Evolutionary conservation across 2,329 filamentous ascomycete genomes (phyloP).

Genomic region (Metarhizium album): DNA sequence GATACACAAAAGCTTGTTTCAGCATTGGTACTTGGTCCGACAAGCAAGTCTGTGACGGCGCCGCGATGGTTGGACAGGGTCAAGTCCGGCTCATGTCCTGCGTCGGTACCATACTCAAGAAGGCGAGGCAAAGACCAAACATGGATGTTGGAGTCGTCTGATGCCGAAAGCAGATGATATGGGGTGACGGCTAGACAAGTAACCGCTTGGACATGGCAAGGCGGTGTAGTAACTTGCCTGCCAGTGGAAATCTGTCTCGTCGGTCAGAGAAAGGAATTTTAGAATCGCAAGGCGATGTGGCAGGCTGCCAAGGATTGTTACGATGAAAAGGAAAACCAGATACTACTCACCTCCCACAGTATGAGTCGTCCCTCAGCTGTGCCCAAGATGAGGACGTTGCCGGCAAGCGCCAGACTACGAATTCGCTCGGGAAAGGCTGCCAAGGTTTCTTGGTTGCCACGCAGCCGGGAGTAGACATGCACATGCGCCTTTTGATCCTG

Average conservation of each 20-base stretch:
- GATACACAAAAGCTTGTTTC: slow-evolving; percentile 77
- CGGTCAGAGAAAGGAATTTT: slow-evolving; percentile 3
- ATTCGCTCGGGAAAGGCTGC: slow-evolving; percentile 84
- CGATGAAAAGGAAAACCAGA: slow-evolving; percentile 12
- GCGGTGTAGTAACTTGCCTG: slow-evolving; percentile 62
- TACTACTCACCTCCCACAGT: slow-evolving; percentile 76
- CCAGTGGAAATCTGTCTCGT: slow-evolving; percentile 56
- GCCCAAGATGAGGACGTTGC: slow-evolving; percentile 65
- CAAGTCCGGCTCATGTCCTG: slow-evolving; percentile 57
- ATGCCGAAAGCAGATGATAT: slow-evolving; percentile 66
- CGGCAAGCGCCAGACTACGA: slow-evolving; percentile 62
- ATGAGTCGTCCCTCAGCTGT: slow-evolving; percentile 79
- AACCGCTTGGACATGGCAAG: slow-evolving; percentile 70
- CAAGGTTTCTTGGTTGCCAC: slow-evolving; percentile 78
- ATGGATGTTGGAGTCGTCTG: slow-evolving; percentile 79
- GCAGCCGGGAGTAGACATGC: slow-evolving; percentile 78
- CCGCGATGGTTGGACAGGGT: slow-evolving; percentile 71
- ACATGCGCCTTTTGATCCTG: slow-evolving; percentile 87
- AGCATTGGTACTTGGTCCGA: slow-evolving; percentile 54
- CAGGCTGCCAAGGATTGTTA: neutral
- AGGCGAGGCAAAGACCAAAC: slow-evolving; percentile 79
- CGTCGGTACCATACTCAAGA: slow-evolving; percentile 46
- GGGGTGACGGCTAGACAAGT: slow-evolving; percentile 64
- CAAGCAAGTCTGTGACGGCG: slow-evolving; percentile 53
- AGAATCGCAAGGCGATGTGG: neutral